Base-by-base conservation (phyloP, 257 asterid species). In the Solanum bulbocastanum region DNA sequence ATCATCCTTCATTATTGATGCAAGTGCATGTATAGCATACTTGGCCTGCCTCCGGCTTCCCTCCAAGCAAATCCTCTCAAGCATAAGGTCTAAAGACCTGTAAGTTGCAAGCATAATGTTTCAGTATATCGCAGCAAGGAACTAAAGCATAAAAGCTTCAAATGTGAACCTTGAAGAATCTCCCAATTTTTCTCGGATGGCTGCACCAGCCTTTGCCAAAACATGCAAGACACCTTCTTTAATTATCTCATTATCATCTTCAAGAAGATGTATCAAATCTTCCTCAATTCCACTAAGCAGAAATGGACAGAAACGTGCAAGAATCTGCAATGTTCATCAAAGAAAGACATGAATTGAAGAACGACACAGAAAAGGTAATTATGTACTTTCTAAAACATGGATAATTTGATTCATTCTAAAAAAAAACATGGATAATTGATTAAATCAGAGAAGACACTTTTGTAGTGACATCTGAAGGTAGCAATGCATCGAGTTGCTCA, bases 21-120 rank as follows among this genome's bases (percentile, higher is more conserved):
- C 98, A 88, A 97, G 95, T 15, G 99, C 99, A 92, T 97, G 98
- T 86, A 97, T 98, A 69, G 99, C 97, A 93, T 96, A 97, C 89
- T 97, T 97, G 74, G 99, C 99, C 93, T 96, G 99, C 94, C 99
- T 93, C 82, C 99, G 93, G 90, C 95, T 95, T 91, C 99, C 99
- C 95, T 97, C 99, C 8, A 96, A 91, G 92, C 99, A 97, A 91
- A 97, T 94, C 87, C 99, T 98, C 94, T 97, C 99, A 62, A 97
- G 98, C 89, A 96, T 94, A 86, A 97, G 98, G 94, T 97, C 98
- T 89, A 97, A 90, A 27, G 99, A 94, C 90, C 99, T 97, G 92
- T 84, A 89, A 87, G 83, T 52, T 88, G 40, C 89, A 90, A 73
- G 76, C 32, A 90, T 78, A 37, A 72, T 56, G 86, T 52, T 87